Percentiles rank a stretch among this genome's conserved stretches.
phyloP scores from a whole-genome alignment of 2,329 filamentous ascomycete genomes.

The Sporothrix humicola region DNA sequence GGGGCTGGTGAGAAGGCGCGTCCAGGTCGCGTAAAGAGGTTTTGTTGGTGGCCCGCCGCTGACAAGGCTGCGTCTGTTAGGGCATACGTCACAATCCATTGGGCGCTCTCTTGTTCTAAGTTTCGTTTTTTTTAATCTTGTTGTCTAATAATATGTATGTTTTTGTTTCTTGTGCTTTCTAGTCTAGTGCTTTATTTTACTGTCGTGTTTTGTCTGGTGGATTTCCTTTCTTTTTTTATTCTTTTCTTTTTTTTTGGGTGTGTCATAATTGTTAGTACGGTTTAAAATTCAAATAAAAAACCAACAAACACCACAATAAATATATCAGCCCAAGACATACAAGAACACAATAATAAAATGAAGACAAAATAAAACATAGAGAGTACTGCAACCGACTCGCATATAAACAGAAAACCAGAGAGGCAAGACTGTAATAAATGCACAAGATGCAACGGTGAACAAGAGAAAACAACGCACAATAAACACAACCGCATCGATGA shows the following conservation, averaged over 20 bases:
- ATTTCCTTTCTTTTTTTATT: not conserved
- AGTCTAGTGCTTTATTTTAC: not conserved
- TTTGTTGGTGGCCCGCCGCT: not conserved
- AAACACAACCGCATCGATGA: too few species aligned
- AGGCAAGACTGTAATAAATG: too few species aligned
- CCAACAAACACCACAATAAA: not conserved
- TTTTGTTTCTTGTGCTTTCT: not conserved
- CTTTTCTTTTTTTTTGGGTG: too few species aligned
- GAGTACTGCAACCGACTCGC: too few species aligned
- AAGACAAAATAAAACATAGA: too few species aligned
- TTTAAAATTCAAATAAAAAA: too few species aligned
- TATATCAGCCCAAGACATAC: not conserved
- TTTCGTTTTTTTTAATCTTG: not conserved
- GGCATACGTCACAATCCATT: not conserved
- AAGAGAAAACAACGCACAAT: too few species aligned
- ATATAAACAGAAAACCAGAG: too few species aligned
- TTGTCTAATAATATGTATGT: not conserved
- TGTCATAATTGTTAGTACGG: too few species aligned
- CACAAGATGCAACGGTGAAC: too few species aligned
- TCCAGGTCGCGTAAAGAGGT: conserved; percentile 34
- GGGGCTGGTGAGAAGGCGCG: conserved; percentile 30
- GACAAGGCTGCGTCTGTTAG: not conserved
- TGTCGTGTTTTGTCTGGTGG: not conserved
- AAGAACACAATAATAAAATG: not conserved
- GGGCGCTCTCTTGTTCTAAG: not conserved